A percentile compares a stretch with the other conserved stretches of the same genome.
Evolutionary conservation across 768 basidiomycete genomes (phyloP).

Genomic region (Serendipita vermifera): DNA sequence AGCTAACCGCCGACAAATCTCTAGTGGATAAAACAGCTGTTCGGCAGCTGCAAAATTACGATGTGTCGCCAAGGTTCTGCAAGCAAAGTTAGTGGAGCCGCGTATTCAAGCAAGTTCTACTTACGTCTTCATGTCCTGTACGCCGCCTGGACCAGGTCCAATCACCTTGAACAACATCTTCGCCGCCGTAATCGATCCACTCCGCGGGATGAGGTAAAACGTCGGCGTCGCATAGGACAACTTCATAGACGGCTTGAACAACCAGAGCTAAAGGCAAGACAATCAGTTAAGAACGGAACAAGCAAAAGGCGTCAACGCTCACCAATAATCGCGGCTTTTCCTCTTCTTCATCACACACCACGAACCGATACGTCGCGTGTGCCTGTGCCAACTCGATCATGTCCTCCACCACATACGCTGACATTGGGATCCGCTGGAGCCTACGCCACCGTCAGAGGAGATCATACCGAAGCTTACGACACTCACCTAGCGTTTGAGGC

Average conservation of each 20-base stretch:
- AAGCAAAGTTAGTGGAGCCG: conserved; percentile 5
- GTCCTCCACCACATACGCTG: conserved; percentile 82
- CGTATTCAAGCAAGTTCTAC: conserved; percentile 15
- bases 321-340: conserved; percentile 70
- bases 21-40: conserved; percentile 67
- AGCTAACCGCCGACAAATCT: conserved; percentile 59
- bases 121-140: conserved; percentile 43
- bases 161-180: conserved; percentile 80
- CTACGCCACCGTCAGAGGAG: conserved; percentile 26
- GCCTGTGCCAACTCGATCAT: conserved; percentile 86
- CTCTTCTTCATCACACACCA: conserved; percentile 76
- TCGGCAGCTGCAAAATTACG: conserved; percentile 85
- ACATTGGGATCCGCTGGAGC: conserved; percentile 42
- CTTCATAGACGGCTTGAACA: conserved; percentile 83
- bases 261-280: conserved; percentile 53
- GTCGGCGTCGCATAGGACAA: conserved; percentile 55
- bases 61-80: conserved; percentile 50
- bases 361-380: conserved; percentile 87
- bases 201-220: conserved; percentile 46
- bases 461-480: conserved; percentile 5
- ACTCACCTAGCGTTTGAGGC: conserved; percentile 51
- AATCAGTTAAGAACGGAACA: not conserved
- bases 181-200: conserved; percentile 50
- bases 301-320: too few relatives aligned
- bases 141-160: conserved; percentile 37